Evolutionary conservation across 257 asterid species (phyloP).

Genomic region (Ocimum tenuiflorum): DNA sequence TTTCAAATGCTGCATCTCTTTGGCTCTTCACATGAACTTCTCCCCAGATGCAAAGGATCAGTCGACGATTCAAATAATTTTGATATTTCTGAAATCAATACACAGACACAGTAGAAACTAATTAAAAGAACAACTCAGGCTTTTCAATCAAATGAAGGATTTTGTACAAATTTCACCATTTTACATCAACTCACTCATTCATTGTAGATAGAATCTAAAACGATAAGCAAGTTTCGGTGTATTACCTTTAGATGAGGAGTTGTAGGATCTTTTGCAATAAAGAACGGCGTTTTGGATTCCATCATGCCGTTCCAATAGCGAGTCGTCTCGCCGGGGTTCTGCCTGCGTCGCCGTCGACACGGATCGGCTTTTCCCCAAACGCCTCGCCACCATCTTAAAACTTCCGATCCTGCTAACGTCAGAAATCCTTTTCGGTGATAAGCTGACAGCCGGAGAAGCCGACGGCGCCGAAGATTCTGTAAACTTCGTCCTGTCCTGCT

Average conservation of each 20-base stretch:
- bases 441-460: constrained; percentile 35
- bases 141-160: too few species aligned
- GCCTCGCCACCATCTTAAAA: constrained; percentile 40
- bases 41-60: constrained; percentile 18
- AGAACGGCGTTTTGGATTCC: constrained; percentile 80
- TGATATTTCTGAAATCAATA: constrained; percentile 24
- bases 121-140: too few species aligned
- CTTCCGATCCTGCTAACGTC: constrained; percentile 40
- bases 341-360: constrained; percentile 38
- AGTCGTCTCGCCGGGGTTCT: constrained; percentile 50
- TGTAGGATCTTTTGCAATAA: constrained; percentile 69
- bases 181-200: too few species aligned
- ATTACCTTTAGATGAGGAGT: constrained; percentile 47
- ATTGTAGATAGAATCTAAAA: background rate
- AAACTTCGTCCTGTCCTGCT: constrained; percentile 22
- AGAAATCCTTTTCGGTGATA: constrained; percentile 36
- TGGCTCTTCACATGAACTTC: constrained; percentile 28
- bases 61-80: constrained; percentile 24
- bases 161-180: too few species aligned
- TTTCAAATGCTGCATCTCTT: constrained; percentile 43
- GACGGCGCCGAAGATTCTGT: constrained; percentile 34
- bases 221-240: too few species aligned
- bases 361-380: constrained; percentile 62
- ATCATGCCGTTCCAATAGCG: constrained; percentile 51
- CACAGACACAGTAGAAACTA: background rate